These are phyloP conservation scores for Barnettozyma populi DNA, from an alignment of 805 yeast species.

Conservation along the genomic window DNA sequence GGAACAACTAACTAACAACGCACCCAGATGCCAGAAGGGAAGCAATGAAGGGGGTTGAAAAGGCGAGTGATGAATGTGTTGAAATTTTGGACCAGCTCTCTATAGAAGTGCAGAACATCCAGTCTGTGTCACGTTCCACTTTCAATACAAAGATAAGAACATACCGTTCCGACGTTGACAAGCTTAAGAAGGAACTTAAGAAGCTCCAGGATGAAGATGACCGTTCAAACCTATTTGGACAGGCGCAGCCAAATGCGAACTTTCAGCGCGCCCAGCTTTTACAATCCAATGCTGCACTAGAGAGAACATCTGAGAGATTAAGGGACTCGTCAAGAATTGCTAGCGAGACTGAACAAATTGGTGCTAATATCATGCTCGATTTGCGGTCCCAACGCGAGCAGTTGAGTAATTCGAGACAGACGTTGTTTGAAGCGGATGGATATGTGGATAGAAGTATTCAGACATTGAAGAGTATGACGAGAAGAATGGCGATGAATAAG, in stretches of 20 bases:
- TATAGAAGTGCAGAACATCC: constrained; percentile 77
- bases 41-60: constrained; percentile 55
- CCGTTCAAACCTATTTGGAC: constrained; percentile 68
- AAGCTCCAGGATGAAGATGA: constrained; percentile 64
- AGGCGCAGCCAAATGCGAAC: constrained; percentile 33
- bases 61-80: constrained; percentile 70
- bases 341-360: constrained; percentile 85
- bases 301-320: constrained; percentile 75
- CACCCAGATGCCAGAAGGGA: constrained; percentile 42
- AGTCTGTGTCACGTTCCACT: constrained; percentile 64
- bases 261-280: constrained; percentile 78
- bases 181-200: constrained; percentile 50
- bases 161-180: constrained; percentile 56
- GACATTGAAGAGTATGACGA: constrained; percentile 85
- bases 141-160: constrained; percentile 74
- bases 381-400: constrained; percentile 93
- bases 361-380: constrained; percentile 85
- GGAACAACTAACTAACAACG: constrained; percentile 1
- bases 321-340: constrained; percentile 88
- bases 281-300: constrained; percentile 72
- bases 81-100: constrained; percentile 84
- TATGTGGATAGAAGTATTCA: constrained; percentile 86
- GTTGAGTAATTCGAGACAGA: constrained; percentile 76
- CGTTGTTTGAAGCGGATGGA: constrained; percentile 83
- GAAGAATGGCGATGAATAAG: constrained; percentile 88